Conservation (phyloP, 805 yeast genomes). For the Candida yuanshanica region DNA sequence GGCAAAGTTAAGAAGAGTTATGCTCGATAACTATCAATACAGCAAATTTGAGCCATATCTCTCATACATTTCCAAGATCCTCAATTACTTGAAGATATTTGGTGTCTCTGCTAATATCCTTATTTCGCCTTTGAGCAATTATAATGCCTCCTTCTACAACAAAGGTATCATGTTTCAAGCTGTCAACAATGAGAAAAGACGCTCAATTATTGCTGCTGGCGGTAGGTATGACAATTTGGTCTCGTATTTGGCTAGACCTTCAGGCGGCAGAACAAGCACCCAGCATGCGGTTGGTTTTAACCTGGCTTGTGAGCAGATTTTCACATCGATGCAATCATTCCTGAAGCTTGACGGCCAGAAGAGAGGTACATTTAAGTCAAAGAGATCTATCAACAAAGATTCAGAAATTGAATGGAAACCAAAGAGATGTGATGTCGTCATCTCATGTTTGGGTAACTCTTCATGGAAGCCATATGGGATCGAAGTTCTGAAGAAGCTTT, state of each 20-base stretch:
- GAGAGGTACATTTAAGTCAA: slow-evolving; percentile 23
- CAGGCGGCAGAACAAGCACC: slow-evolving; percentile 30
- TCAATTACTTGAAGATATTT: slow-evolving; percentile 46
- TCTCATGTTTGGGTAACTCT: slow-evolving; percentile 60
- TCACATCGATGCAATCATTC: slow-evolving; percentile 43
- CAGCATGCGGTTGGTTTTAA: slow-evolving; percentile 82
- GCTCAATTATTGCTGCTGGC: slow-evolving; percentile 71
- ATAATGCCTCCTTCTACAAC: slow-evolving; percentile 71
- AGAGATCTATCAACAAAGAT: slow-evolving; percentile 31
- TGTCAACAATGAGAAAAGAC: slow-evolving; percentile 53
- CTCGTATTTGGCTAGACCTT: slow-evolving; percentile 55
- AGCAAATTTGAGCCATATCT: slow-evolving; percentile 58
- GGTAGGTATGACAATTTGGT: slow-evolving; percentile 86
- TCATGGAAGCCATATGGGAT: slow-evolving; percentile 56
- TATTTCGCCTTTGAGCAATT: slow-evolving; percentile 79
- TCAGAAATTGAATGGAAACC: slow-evolving; percentile 42
- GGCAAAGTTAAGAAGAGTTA: slow-evolving; percentile 55
- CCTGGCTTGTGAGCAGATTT: slow-evolving; percentile 65
- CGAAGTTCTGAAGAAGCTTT: slow-evolving; percentile 55
- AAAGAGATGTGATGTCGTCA: slow-evolving; percentile 74
- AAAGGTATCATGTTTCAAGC: slow-evolving; percentile 89
- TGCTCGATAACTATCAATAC: slow-evolving; percentile 68
- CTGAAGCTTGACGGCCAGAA: slow-evolving; percentile 32
- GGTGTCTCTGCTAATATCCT: slow-evolving; percentile 54
- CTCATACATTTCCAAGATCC: slow-evolving; percentile 53